Percentiles rank a stretch among this genome's conserved stretches.
phyloP scores from a whole-genome alignment of 495 filamentous ascomycete genomes.

The Haplographium delicatum region DNA sequence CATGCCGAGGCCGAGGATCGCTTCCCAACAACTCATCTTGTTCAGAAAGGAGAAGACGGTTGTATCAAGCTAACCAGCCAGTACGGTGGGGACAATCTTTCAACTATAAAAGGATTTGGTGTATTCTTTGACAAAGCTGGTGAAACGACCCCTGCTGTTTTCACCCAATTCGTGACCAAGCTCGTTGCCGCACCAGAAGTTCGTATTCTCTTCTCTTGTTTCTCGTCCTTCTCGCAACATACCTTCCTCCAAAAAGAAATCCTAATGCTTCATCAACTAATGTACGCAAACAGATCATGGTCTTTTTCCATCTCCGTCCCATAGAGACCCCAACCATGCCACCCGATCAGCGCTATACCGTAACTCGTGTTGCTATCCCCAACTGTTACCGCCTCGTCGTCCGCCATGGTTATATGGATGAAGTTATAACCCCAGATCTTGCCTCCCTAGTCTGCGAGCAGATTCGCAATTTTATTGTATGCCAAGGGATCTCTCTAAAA shows the following conservation, averaged over 20 bases:
- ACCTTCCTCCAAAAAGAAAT: not conserved
- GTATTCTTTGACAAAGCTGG: slow-evolving; percentile 65
- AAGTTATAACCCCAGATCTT: slow-evolving; percentile 57
- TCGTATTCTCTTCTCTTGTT: not conserved
- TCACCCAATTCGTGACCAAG: slow-evolving; percentile 57
- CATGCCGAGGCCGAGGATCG: slow-evolving; percentile 55
- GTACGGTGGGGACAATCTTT: slow-evolving; percentile 42
- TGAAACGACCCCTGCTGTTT: slow-evolving; percentile 48
- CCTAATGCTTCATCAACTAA: not conserved
- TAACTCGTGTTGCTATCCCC: slow-evolving; percentile 38
- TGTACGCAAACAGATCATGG: slow-evolving; percentile 28
- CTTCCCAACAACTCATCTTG: slow-evolving; percentile 41
- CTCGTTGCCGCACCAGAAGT: slow-evolving; percentile 52
- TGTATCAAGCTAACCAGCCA: slow-evolving; percentile 29
- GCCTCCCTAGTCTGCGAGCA: slow-evolving; percentile 54
- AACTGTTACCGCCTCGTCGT: slow-evolving; percentile 61
- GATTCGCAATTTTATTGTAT: slow-evolving; percentile 45
- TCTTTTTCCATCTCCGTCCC: slow-evolving; percentile 60
- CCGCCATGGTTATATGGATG: slow-evolving; percentile 66
- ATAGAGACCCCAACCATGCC: slow-evolving; percentile 45
- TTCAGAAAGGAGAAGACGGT: slow-evolving; percentile 19
- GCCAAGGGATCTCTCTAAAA: slow-evolving; percentile 8
- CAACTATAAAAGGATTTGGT: slow-evolving; percentile 47
- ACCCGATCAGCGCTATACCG: slow-evolving; percentile 32
- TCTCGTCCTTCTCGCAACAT: not conserved